phyloP scores from a whole-genome alignment of 1,139 yeast genomes.

The Saccharomyces hybrid region DNA sequence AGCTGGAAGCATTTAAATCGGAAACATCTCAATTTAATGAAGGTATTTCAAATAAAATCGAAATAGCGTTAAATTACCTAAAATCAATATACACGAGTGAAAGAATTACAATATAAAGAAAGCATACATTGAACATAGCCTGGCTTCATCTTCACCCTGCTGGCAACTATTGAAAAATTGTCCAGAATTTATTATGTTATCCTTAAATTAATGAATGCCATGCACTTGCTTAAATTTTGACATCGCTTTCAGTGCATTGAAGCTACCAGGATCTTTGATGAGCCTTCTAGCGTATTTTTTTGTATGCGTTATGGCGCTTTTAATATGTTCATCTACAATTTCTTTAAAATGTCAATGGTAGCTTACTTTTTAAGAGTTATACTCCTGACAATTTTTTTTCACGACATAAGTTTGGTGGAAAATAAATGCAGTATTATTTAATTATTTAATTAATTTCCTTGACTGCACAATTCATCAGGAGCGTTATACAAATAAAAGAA shows the following conservation, averaged over 20 bases:
- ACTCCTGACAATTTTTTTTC: neutral
- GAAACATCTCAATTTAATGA: slow-evolving; percentile 10
- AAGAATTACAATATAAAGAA: neutral
- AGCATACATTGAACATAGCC: neutral
- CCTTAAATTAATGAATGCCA: neutral
- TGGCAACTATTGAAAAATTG: neutral
- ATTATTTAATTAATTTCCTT: neutral
- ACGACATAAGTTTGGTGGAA: neutral
- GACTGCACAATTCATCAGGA: neutral
- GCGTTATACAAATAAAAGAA: neutral
- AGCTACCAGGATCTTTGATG: neutral
- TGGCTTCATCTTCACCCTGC: neutral
- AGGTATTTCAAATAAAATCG: slow-evolving; percentile 11
- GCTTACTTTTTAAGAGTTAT: neutral
- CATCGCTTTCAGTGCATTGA: neutral
- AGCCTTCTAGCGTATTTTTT: neutral
- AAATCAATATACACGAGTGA: neutral
- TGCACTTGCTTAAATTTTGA: neutral
- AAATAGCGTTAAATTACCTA: slow-evolving; percentile 4
- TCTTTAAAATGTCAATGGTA: neutral
- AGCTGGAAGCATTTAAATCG: slow-evolving; percentile 7
- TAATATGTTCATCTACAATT: neutral
- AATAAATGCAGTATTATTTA: neutral
- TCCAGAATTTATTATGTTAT: no score
- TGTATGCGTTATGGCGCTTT: neutral